Conservation (phyloP, 306 rosid genomes). For the Quercus agrifolia region DNA sequence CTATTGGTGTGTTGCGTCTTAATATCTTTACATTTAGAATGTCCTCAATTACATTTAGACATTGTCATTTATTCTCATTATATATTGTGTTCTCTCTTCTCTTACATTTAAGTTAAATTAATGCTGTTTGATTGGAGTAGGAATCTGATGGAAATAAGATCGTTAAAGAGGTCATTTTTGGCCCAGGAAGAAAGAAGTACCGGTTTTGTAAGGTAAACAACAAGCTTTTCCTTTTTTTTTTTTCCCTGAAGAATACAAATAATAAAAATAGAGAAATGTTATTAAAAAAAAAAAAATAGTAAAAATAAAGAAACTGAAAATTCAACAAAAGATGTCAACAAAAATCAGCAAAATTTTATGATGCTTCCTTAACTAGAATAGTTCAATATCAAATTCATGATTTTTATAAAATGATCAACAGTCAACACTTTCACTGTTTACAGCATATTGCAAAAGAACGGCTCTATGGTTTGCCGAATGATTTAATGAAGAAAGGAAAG, state of each 20-base stretch:
- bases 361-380: conserved; percentile 12
- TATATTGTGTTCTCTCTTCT: conserved; percentile 5
- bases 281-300: no score
- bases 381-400: background rate
- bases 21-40: background rate
- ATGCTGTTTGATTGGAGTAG: conserved; percentile 31
- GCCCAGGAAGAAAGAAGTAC: conserved; percentile 66
- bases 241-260: background rate
- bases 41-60: background rate
- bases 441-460: conserved; percentile 81
- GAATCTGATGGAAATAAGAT: conserved; percentile 81
- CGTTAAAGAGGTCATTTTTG: conserved; percentile 50
- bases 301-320: no score
- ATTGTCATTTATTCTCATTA: background rate
- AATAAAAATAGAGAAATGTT: no score
- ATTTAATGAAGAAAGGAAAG: conserved; percentile 69
- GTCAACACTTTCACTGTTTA: conserved; percentile 2
- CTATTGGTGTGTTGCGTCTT: background rate
- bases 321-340: no score
- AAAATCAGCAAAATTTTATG: background rate
- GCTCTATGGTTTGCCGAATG: conserved; percentile 52
- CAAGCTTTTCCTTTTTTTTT: background rate
- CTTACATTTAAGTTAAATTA: conserved; percentile 10
- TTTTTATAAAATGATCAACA: background rate
- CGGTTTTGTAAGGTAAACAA: conserved; percentile 66